Conservation (phyloP, 1,139 yeast species). For the Suzukiozyma palmioleophila region DNA sequence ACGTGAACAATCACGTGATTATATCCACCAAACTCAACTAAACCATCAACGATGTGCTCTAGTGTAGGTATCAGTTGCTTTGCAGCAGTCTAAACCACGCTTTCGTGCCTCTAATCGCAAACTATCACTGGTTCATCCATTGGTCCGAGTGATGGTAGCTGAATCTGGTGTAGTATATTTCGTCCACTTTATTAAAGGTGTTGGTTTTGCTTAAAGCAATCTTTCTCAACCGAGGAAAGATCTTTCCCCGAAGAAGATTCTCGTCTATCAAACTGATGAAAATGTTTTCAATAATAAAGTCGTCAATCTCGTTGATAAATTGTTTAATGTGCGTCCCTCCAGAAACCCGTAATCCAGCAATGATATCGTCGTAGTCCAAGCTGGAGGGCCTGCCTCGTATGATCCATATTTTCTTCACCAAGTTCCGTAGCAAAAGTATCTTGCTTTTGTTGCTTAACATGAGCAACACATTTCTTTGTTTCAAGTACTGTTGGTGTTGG, state of each 20-base stretch:
- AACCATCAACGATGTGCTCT: too few relatives aligned
- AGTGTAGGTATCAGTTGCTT: too few relatives aligned
- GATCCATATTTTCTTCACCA: conserved; percentile 34
- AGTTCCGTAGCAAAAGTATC: conserved; percentile 44
- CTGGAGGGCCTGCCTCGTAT: conserved; percentile 22
- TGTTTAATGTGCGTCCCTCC: conserved; percentile 8
- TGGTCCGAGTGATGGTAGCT: conserved; percentile 16
- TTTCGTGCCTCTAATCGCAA: too few relatives aligned
- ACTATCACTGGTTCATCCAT: conserved; percentile 13
- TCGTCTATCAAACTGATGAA: conserved; percentile 49
- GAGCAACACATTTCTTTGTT: conserved; percentile 29
- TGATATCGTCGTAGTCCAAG: conserved; percentile 26
- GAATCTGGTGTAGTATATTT: conserved; percentile 26
- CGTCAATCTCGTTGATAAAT: conserved; percentile 16
- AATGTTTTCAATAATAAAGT: conserved; percentile 41
- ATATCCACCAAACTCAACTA: too few relatives aligned
- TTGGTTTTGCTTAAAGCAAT: conserved; percentile 47
- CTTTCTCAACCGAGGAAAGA: conserved; percentile 39
- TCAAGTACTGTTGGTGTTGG: conserved; percentile 31
- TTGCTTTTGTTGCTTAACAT: conserved; percentile 26
- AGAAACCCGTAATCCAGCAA: conserved; percentile 17
- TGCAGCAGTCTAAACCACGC: too few relatives aligned
- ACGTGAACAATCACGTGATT: too few relatives aligned
- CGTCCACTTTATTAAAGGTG: conserved; percentile 45
- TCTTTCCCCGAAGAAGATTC: conserved; percentile 49